These are phyloP conservation scores for Grigorovia transvaalensis DNA, from an alignment of 805 yeast genomes.

Conservation along the genomic window DNA sequence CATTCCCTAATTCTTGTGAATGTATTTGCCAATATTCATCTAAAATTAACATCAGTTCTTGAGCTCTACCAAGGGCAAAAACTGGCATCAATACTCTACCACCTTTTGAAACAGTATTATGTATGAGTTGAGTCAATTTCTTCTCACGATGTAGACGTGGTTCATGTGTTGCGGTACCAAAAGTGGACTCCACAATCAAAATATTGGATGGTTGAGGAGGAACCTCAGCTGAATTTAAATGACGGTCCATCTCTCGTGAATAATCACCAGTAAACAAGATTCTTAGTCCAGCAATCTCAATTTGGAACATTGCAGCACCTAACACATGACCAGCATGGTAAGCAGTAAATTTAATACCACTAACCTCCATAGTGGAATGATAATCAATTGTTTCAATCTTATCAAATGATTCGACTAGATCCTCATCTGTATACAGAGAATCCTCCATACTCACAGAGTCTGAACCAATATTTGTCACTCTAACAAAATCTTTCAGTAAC, in stretches of 20 bases:
- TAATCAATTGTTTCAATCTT: conserved; percentile 88
- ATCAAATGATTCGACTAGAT: conserved; percentile 77
- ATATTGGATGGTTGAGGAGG: conserved; percentile 84
- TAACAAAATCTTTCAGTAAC: conserved; percentile 87
- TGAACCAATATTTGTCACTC: conserved; percentile 60
- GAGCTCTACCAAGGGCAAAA: conserved; percentile 95
- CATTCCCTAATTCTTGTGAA: conserved; percentile 56
- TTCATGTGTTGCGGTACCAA: conserved; percentile 95
- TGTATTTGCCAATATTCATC: conserved; percentile 93
- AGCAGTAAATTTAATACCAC: conserved; percentile 92
- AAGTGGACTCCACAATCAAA: conserved; percentile 87
- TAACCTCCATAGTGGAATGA: conserved; percentile 90
- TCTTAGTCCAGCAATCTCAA: conserved; percentile 88
- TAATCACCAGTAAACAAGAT: conserved; percentile 92
- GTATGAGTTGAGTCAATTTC: conserved; percentile 70
- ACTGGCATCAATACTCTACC: conserved; percentile 91
- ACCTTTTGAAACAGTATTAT: conserved; percentile 73
- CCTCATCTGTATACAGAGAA: conserved; percentile 83
- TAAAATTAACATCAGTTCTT: conserved; percentile 76
- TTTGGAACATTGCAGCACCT: conserved; percentile 96
- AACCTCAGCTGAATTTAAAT: conserved; percentile 87
- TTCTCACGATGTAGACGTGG: conserved; percentile 80
- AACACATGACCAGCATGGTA: conserved; percentile 99
- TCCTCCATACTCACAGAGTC: conserved; percentile 31
- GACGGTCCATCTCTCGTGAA: conserved; percentile 92